Evolutionary conservation across 768 basidiomycete genomes (phyloP).

Genomic region (Suillus luteus): DNA sequence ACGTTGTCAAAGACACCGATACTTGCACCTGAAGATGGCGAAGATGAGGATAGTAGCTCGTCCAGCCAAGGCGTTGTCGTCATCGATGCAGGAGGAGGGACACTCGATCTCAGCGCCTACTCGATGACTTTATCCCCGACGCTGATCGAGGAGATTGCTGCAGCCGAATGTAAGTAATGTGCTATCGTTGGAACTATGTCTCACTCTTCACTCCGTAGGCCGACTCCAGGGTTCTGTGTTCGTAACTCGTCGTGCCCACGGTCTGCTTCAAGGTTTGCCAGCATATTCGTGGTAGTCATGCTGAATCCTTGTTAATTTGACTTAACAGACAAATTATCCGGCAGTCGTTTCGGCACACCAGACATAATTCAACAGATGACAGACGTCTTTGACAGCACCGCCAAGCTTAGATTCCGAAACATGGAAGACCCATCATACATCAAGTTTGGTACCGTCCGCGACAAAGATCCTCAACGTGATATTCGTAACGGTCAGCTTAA

Average conservation of each 20-base stretch:
- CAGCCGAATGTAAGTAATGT: constrained; percentile 35
- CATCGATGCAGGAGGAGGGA: constrained; percentile 54
- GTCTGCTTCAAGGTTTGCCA: constrained; percentile 31
- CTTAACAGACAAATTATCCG: constrained; percentile 30
- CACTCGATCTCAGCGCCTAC: constrained; percentile 45
- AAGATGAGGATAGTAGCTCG: constrained; percentile 26
- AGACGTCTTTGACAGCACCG: constrained; percentile 39
- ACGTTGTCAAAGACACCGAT: constrained; percentile 21
- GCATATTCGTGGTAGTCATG: constrained; percentile 16
- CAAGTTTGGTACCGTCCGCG: constrained; percentile 43
- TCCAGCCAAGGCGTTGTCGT: constrained; percentile 41
- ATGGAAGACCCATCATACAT: constrained; percentile 40
- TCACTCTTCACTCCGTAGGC: constrained; percentile 29
- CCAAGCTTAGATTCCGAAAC: constrained; percentile 47
- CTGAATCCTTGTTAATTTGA: constrained; percentile 1
- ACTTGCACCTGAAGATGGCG: constrained; percentile 19
- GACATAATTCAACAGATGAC: constrained; percentile 41
- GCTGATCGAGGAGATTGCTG: constrained; percentile 41
- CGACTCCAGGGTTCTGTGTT: constrained; percentile 43
- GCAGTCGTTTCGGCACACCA: constrained; percentile 32
- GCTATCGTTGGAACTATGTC: background rate
- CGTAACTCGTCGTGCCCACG: constrained; percentile 38
- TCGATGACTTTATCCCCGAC: constrained; percentile 41
- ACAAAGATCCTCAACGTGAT: constrained; percentile 40
- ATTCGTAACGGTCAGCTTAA: constrained; percentile 43